Base-by-base conservation (phyloP, 108 stramenopile genomes). In the Licmophora abbreviata region DNA sequence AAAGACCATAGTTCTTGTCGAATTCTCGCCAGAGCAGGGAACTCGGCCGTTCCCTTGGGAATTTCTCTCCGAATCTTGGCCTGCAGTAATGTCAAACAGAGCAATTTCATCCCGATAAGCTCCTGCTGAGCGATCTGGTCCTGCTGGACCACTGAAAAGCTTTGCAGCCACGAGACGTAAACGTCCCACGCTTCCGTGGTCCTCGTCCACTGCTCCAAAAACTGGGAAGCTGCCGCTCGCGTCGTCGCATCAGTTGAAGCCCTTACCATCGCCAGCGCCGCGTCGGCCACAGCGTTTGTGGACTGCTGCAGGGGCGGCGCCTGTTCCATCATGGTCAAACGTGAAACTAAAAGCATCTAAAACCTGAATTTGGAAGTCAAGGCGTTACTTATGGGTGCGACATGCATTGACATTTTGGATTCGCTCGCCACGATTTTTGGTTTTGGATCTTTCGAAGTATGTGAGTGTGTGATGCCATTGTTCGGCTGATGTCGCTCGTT, bases 241-340 rank as follows among this genome's bases (percentile, higher is more conserved):
- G 47, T 61, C 29, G 28, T 34, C 0, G 67, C 22, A 23, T 69
- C 69, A 6, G 69, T 66, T 15, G 49, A 38, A 18, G 69, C 51
- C 25, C 56, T 58, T 0, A 69, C 65, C 40, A 69, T 37, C 29
- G 65, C 51, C 18, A 66, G 38, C 2, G 73, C 73, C 10, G 73
- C 73, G 45, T 69, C 56, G 8, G 53, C 54, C 15, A 75, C 73
- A n/a, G n/a, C n/a, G n/a, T n/a, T n/a, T n/a, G n/a, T n/a, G n/a
- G n/a, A n/a, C n/a, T n/a, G n/a, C n/a, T n/a, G n/a, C n/a, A n/a
- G n/a, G n/a, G n/a, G n/a, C n/a, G n/a, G n/a, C n/a, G n/a, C n/a
- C n/a, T n/a, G n/a, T n/a, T n/a, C n/a, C n/a, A n/a, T n/a, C n/a
- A n/a, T n/a, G n/a, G n/a, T n/a, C n/a, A n/a, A n/a, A n/a, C n/a